Base-by-base conservation (phyloP, 345 rosid species). In the Eucalyptus pumila region DNA sequence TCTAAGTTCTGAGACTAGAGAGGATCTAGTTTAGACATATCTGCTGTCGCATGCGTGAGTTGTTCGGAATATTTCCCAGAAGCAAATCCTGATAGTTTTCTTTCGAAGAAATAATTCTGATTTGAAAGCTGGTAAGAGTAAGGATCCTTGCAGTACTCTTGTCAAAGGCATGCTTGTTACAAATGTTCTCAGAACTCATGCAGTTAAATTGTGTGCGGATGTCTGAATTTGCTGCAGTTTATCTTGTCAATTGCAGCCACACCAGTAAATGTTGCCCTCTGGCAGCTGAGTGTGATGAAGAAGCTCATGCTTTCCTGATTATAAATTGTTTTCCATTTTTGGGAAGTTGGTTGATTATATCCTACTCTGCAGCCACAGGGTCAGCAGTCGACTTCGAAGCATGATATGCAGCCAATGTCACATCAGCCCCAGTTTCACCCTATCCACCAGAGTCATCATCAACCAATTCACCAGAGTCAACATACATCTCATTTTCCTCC, bases 381-480 rank as follows among this genome's bases (percentile, higher is more conserved):
- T 88, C 96, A 94, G 90, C 95, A 94, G 86, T 93, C 91, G 62
- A 93, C 95, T 91, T 92, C 95, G 89, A 97, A 97, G 92, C 97
- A 95, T 94, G 96, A 94, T 85, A 93, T 95, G 86, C 91, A 95
- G 86, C 86, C 94, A 48, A 69, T 95, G 50, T 90, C 96, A 40
- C 97, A 95, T 89, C 96, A 93, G 86, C 93, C 95, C 60, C 98
- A 96, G 54, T 97, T 93, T 94, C 97, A 96, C 87, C 94, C 96
- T 86, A 89, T 96, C 86, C 94, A 93, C 89, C 96, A 93, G 89
- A 94, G 90, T 87, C 94, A 88, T 90, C 98, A 95, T 90, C 97
- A 96, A 83, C 87, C 93, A 88, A 92, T 95, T 65, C 94, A 94
- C 83, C 98, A 94, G 89, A 91, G 87, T 88, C 96, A 94, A 89